phyloP scores from a whole-genome alignment of 768 basidiomycete genomes.

The Tulasnella sp. region DNA sequence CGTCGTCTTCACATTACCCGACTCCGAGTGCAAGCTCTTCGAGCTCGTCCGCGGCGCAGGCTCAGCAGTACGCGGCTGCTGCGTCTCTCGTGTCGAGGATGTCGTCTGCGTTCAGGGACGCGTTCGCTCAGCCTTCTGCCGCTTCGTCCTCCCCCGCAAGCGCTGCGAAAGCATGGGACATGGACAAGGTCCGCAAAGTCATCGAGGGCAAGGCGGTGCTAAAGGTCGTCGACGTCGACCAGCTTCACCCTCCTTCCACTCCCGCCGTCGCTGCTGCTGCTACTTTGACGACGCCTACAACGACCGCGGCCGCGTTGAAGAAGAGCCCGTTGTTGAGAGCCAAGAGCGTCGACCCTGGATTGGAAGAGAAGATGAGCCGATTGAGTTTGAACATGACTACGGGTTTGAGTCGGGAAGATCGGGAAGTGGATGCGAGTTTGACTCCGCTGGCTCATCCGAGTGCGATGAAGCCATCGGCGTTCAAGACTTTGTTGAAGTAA shows the following conservation, averaged over 20 bases:
- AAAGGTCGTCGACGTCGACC: constrained; percentile 59
- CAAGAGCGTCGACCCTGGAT: constrained; percentile 14
- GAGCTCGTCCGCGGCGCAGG: constrained; percentile 18
- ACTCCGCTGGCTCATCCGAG: constrained; percentile 9
- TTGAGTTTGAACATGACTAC: constrained; percentile 15
- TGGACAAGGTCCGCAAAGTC: constrained; percentile 73
- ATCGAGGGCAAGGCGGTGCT: constrained; percentile 78
- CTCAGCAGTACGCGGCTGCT: constrained; percentile 46
- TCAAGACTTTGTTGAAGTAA: not conserved
- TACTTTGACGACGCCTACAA: too few relatives aligned
- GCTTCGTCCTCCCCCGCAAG: constrained; percentile 23
- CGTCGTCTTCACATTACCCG: not conserved
- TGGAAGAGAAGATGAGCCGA: constrained; percentile 26
- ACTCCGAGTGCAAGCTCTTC: too few relatives aligned
- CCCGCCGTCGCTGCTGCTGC: not conserved
- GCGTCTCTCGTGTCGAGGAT: constrained; percentile 68
- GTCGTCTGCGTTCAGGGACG: constrained; percentile 78
- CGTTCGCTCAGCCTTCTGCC: constrained; percentile 48
- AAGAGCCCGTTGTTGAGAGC: not conserved
- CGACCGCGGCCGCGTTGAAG: not conserved
- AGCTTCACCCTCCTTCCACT: not conserved
- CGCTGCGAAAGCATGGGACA: constrained; percentile 43
- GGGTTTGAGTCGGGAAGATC: constrained; percentile 2
- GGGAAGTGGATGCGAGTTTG: not conserved
- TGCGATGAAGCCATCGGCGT: not conserved